Evolutionary conservation across 441 rosid species (phyloP).

Genomic region (Gossypium davidsonii): DNA sequence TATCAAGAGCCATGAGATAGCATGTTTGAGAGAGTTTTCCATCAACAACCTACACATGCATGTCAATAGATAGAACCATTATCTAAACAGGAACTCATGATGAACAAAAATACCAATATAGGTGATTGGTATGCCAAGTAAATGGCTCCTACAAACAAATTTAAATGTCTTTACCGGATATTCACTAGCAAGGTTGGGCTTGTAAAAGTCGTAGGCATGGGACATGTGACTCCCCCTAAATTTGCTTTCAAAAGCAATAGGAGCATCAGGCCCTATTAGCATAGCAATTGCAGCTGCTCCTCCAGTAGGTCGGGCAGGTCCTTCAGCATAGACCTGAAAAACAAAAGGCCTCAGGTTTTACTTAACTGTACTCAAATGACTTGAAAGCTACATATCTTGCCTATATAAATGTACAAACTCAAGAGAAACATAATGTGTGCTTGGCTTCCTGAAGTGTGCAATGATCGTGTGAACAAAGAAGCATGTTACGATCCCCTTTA

Average conservation of each 20-base stretch:
- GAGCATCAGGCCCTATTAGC: conserved; percentile 90
- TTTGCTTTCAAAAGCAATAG: conserved; percentile 86
- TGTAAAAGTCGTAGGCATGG: conserved; percentile 95
- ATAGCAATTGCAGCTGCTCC: conserved; percentile 97
- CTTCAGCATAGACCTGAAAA: conserved; percentile 96
- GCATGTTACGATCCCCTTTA: not conserved
- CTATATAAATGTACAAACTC: not conserved
- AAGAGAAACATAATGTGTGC: not conserved
- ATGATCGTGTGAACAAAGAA: not conserved
- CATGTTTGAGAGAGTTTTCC: conserved; percentile 98
- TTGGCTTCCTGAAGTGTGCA: not conserved
- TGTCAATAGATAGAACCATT: conserved; percentile 3
- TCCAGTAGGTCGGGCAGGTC: conserved; percentile 97
- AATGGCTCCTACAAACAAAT: not conserved
- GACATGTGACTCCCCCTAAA: conserved; percentile 89
- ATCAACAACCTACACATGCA: conserved; percentile 74
- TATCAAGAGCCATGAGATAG: conserved; percentile 93
- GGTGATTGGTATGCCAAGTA: not conserved
- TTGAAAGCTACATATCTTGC: not conserved
- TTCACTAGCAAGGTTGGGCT: conserved; percentile 97
- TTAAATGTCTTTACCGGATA: conserved; percentile 57
- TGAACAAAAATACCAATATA: not conserved
- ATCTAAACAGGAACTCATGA: not conserved
- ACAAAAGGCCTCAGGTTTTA: conserved; percentile 8
- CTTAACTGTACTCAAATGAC: conserved; percentile 1